A percentile compares a stretch with the other conserved stretches of the same genome.
Conservation (phyloP, 2,329 filamentous ascomycete species). For the Colletotrichum tabaci region DNA sequence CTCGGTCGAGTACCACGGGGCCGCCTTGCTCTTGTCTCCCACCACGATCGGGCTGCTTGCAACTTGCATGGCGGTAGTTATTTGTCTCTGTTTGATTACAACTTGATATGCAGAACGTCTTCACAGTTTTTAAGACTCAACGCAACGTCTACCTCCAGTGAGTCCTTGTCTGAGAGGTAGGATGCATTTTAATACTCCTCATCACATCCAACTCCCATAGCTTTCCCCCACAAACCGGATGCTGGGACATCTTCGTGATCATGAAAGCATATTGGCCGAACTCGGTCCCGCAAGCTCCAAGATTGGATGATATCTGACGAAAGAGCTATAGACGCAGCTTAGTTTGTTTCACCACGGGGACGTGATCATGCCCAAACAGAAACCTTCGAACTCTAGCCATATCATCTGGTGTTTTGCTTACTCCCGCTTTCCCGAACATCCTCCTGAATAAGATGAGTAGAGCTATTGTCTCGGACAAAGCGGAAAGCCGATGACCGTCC, state of each 20-base stretch:
- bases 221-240: neutral
- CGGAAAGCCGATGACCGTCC: no score
- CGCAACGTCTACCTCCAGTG: neutral
- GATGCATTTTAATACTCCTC: neutral
- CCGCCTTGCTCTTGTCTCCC: conserved; percentile 35
- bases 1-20: conserved; percentile 38
- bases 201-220: neutral
- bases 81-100: neutral
- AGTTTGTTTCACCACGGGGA: conserved; percentile 4
- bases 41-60: conserved; percentile 8
- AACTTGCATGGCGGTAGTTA: conserved; percentile 22
- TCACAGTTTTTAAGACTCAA: no score
- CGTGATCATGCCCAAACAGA: neutral
- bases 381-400: conserved; percentile 5
- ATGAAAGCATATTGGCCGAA: neutral
- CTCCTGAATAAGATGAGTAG: no score
- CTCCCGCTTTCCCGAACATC: neutral
- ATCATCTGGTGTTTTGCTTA: conserved; percentile 9
- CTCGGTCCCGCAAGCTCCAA: conserved; percentile 5
- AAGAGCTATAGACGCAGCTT: neutral
- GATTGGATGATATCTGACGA: neutral
- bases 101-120: neutral
- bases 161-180: neutral
- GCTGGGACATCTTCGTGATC: neutral
- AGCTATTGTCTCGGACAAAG: no score